Base-by-base conservation (phyloP, 805 yeast genomes). In the Lachancea waltii region DNA sequence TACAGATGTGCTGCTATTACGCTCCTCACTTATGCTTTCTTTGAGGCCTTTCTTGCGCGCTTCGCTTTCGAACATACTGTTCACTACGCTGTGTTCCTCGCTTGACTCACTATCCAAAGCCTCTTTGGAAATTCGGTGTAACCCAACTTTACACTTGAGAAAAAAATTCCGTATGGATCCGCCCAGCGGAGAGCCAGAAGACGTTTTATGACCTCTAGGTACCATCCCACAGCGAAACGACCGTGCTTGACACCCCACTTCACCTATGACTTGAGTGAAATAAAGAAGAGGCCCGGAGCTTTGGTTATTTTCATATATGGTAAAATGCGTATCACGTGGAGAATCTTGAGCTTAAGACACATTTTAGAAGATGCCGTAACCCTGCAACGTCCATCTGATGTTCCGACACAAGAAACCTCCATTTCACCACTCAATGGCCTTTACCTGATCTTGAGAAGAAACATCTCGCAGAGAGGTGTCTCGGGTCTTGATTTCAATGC, bases 21-120 rank as follows among this genome's bases (percentile, higher is more conserved):
- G 16, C 22, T 34, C 33, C 29, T 27, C 41, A 22, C 36, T 31
- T 14, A 26, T 13, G 15, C 33, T 35, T 9, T 29, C 30, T 6
- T 7, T 19, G 9, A 18, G 4, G 19, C 19, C 26, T 21, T n/a
- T 23, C 17, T 28, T 21, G 15, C 25, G 16, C 19, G 29, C 20
- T 8, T 17, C 36, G 13, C 16, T 20, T 7, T 38, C 67, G 50
- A 78, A 78, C 9, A 77, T 56, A 28, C 72, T 75, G 35, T 68
- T 70, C 1, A 71, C 63, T n/a, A 32, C n/a, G 6, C 35, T 19
- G 15, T 6, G 3, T 13, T 38, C 42, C 16, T 33, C 38, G 17
- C 28, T 39, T 7, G 40, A 38, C 20, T 35, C 42, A 13, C 37
- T 38, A 16, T 42, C 42, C 11, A 42, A 30, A 10, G 38, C 39